Conservation (phyloP, 202 grass and related monocot genomes). For the Bolboschoenoplectus hybrid region DNA sequence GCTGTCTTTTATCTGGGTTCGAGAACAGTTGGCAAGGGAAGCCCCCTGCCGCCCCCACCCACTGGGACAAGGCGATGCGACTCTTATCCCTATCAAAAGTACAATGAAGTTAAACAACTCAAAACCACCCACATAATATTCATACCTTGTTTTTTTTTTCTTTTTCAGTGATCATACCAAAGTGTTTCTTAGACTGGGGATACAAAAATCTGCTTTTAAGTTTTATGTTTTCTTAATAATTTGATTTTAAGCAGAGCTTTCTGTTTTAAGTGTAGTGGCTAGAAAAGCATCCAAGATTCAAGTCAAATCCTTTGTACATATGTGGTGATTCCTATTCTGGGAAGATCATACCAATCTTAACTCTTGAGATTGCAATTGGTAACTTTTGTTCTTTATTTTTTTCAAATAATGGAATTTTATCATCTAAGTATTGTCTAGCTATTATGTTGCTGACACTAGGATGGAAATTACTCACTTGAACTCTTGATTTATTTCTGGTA, state of each 20-base stretch:
- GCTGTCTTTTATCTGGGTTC: no score
- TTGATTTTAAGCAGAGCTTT: conserved; percentile 19
- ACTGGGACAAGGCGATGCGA: no score
- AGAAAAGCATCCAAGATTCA: conserved; percentile 55
- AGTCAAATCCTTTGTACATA: conserved; percentile 68
- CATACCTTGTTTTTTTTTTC: neutral
- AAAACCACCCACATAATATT: neutral
- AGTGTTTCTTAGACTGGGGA: neutral
- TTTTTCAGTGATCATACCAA: neutral
- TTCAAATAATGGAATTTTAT: neutral
- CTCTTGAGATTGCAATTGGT: conserved; percentile 55
- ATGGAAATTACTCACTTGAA: neutral
- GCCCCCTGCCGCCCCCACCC: no score
- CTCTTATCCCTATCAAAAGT: no score
- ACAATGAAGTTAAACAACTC: neutral
- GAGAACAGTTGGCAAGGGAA: no score
- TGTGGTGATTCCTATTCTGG: conserved; percentile 70
- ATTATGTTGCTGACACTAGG: neutral
- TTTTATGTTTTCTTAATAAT: conserved; percentile 10
- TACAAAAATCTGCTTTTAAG: neutral
- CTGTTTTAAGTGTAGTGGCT: conserved; percentile 51
- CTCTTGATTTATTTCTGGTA: conserved; percentile 1
- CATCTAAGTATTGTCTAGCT: neutral
- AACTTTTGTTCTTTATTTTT: neutral
- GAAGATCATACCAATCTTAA: conserved; percentile 54